Evolutionary conservation across 1,139 yeast genomes (phyloP), one percentile per base, ranked within the genome.

Genomic region (Suhomyces chickasaworum): DNA sequence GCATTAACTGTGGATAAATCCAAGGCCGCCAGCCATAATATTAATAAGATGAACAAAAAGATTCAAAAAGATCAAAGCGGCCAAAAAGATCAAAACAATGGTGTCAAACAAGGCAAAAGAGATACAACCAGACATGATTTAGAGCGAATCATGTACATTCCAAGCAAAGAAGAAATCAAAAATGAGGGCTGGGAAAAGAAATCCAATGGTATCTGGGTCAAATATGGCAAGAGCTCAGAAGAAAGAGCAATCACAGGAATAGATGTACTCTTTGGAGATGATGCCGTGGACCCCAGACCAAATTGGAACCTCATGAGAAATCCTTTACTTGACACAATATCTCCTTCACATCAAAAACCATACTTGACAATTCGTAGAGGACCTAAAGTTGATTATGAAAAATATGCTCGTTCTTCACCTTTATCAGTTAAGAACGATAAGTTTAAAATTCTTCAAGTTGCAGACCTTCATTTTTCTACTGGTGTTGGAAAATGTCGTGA

Each of bases 401-500:
- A 58, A 18, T 10, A 7, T 10, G n/a, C 2, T 10, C 3, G 13
- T 3, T 25, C 29, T 10, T 58, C 49, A 39, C 42, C 65, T 59
- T 56, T 72, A 41, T 64, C 66, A 48, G 56, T 70, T 46, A 46
- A 53, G 3, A 63, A 77, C 25, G 82, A 77, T 2, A 79, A 74
- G 52, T 87, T 86, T 64, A 89, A 87, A 61, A 83, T 91, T 37
- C 65, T 89, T 12, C 97, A 91, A 62, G 78, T 90, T 2, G 95
- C 97, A 0, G 98, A 91, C 62, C 68, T 90, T 48, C 97, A 91
- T 63, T 82, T 86, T 58, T 78, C 89, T 7, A 86, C 93, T 0
- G 93, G 91, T 1, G 73, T 67, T 42, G 97, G 97, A 2, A 63
- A 64, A 41, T 90, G 97, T 58, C 69, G 83, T 44, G 93, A 89